Percentiles rank a stretch among this genome's conserved stretches.
phyloP scores from a whole-genome alignment of 1,284 basidiomycete species.

The Austroboletus rostrupii region DNA sequence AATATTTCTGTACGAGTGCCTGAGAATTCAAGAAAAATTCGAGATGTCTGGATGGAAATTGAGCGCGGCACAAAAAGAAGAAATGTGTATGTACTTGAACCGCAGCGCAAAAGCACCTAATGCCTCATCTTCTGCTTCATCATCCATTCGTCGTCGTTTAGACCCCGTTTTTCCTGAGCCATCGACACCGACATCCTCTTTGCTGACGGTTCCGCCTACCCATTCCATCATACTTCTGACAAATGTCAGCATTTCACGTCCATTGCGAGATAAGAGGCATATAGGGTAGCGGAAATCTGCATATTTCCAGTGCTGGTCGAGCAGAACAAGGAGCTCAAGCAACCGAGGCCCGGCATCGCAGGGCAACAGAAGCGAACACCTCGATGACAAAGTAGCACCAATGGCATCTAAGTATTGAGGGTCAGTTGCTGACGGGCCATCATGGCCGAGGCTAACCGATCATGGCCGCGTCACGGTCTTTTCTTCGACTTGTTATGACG shows the following conservation, averaged over 20 bases:
- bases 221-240: constrained; percentile 98
- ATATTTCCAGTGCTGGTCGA: constrained; percentile 98
- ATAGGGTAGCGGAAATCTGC: constrained; percentile 79
- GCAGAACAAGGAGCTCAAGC: constrained; percentile 88
- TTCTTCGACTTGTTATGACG: constrained; percentile 81
- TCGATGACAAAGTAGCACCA: constrained; percentile 74
- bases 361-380: constrained; percentile 83
- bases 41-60: constrained; percentile 58
- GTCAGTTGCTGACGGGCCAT: constrained; percentile 1
- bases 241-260: constrained; percentile 91
- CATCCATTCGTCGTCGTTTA: constrained; percentile 60
- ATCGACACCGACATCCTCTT: constrained; percentile 82
- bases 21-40: constrained; percentile 86
- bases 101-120: constrained; percentile 72
- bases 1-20: constrained; percentile 77
- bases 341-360: constrained; percentile 93
- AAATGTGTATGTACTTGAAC: constrained; percentile 51
- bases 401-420: constrained; percentile 47
- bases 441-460: constrained; percentile 55
- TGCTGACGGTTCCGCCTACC: constrained; percentile 91
- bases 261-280: constrained; percentile 88
- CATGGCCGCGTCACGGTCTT: constrained; percentile 87
- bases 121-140: constrained; percentile 69
- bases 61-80: background rate
- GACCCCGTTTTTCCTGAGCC: constrained; percentile 49